Conservation (phyloP, 176 grass and related monocot genomes). For the Oryza australiensis region DNA sequence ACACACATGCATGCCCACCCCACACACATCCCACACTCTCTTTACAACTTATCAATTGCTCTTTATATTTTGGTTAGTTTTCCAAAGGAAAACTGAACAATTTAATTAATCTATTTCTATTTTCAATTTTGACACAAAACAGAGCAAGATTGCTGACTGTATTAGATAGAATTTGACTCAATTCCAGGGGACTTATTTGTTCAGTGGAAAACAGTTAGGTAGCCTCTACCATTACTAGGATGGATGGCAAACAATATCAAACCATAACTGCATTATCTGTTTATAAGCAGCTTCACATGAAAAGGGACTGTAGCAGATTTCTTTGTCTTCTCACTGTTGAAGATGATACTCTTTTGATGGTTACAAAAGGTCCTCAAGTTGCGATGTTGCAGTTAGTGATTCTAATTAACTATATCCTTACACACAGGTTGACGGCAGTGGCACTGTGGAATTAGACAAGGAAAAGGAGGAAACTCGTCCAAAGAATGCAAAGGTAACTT, state of each 20-base stretch:
- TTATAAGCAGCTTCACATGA: neutral
- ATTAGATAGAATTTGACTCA: slow-evolving; percentile 1
- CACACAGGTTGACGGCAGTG: slow-evolving; percentile 59
- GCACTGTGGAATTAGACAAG: slow-evolving; percentile 64
- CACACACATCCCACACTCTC: no score
- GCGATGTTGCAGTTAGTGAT: neutral
- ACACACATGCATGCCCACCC: no score
- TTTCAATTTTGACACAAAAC: slow-evolving; percentile 9
- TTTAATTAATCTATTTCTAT: neutral
- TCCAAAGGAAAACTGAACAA: neutral
- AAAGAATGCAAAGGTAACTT: slow-evolving; percentile 82
- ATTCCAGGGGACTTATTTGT: neutral
- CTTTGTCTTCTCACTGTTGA: neutral
- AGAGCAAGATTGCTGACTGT: neutral
- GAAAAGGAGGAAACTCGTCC: slow-evolving; percentile 86
- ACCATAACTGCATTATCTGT: neutral
- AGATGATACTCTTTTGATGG: neutral
- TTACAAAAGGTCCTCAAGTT: neutral
- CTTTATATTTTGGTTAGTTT: slow-evolving; percentile 11
- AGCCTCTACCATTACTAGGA: neutral
- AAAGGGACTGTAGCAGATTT: neutral
- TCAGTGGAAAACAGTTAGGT: neutral
- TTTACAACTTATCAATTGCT: neutral
- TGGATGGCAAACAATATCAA: neutral
- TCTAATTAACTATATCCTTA: slow-evolving; percentile 21